Conservation (phyloP, 2,329 filamentous ascomycete genomes). For the Fusarium hostae region DNA sequence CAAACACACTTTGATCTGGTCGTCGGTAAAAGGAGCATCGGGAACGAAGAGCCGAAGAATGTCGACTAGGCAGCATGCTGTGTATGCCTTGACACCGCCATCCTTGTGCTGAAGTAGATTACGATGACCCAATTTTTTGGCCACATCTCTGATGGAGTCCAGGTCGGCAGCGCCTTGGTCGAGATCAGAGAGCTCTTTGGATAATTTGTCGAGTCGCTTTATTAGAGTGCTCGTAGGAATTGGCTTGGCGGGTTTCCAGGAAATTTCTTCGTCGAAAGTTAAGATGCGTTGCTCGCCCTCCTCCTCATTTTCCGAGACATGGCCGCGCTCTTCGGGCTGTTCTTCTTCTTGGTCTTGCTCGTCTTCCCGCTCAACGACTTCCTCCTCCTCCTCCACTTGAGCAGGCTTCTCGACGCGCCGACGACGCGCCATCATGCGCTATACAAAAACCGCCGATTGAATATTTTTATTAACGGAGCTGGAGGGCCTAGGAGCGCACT, state of each 20-base stretch:
- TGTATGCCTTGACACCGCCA: constrained; percentile 89
- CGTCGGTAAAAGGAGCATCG: constrained; percentile 90
- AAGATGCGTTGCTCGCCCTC: constrained; percentile 59
- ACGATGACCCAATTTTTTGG: constrained; percentile 83
- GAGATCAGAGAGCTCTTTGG: constrained; percentile 83
- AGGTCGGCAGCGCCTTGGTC: constrained; percentile 88
- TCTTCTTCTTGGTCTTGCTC: constrained; percentile 31
- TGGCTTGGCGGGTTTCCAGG: constrained; percentile 91
- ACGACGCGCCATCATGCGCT: constrained; percentile 52
- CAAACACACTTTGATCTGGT: constrained; percentile 82
- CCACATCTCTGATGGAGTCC: constrained; percentile 84
- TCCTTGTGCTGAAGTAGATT: constrained; percentile 93
- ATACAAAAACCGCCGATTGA: constrained; percentile 7
- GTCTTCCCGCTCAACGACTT: constrained; percentile 43
- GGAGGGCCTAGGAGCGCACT: background rate
- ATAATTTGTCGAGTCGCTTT: constrained; percentile 80
- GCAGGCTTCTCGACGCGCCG: constrained; percentile 49
- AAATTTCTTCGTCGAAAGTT: constrained; percentile 84
- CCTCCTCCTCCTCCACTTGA: constrained; percentile 45
- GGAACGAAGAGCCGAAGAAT: constrained; percentile 93
- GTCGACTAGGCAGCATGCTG: constrained; percentile 90
- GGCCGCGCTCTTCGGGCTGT: constrained; percentile 26
- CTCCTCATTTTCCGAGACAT: constrained; percentile 38
- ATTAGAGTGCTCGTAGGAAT: constrained; percentile 87
- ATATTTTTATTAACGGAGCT: background rate